Evolutionary conservation across 2,329 filamentous ascomycete genomes (phyloP), one percentile per base, ranked within the genome.

Genomic region (Fusarium longipes): DNA sequence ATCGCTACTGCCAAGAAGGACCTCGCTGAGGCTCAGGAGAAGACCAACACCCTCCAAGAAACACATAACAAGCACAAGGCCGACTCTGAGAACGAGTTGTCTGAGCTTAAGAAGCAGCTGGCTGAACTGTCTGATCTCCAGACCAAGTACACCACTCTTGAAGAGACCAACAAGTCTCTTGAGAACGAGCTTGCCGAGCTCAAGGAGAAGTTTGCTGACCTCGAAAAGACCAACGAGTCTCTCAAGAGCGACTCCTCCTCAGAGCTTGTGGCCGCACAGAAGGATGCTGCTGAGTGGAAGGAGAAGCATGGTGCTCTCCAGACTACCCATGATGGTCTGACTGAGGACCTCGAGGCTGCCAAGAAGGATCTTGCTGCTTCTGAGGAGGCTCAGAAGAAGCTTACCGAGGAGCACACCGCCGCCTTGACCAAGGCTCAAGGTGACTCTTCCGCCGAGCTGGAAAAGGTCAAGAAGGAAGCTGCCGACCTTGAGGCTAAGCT

Each of bases 231-330:
- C 57, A 65, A 67, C 44, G 67, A 72, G 56, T 48, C 50, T 25
- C 58, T 75, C 6, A 75, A 76, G 70, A 75, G 70, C 43, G 68
- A 77, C 42, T 74, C 78, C 15, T 75, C 76, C 20, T 70, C 73
- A 27, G 75, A 78, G 44, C 52, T 77, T n/a, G 68, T 69, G 7
- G 65, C 75, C 20, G 68, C 76, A 32, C 69, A 75, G 74, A 75
- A 75, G 67, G 72, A 74, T 24, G 61, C 67, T 29, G 68, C 68
- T 22, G 70, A 73, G 30, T 66, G 70, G 63, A 67, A 75, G 59
- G 71, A 71, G 38, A 76, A 77, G 72, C 67, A 73, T 24, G 32
- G 33, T 27, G 53, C 64, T 42, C 68, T 74, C 29, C 60, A 74
- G 51, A 47, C 61, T 20, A 57, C 71, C 25, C 69, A 71, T 39